A percentile compares a stretch with the other conserved stretches of the same genome.
These are phyloP conservation scores for Arthrobotrys megalospora DNA, from an alignment of 2,329 filamentous ascomycete species.

Conservation along the genomic window DNA sequence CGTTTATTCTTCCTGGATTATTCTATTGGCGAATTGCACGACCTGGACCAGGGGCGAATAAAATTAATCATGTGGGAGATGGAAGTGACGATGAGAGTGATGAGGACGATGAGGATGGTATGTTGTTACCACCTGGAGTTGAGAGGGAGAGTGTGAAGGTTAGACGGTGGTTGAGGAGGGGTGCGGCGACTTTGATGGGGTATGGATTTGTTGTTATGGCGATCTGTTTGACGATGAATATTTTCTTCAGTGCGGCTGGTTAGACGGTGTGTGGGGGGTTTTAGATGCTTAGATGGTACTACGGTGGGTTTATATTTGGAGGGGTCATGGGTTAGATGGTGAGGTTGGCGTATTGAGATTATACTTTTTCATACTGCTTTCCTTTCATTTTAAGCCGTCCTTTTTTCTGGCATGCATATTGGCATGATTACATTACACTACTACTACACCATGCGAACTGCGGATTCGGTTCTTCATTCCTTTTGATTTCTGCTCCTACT, in stretches of 20 bases:
- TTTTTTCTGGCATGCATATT: background rate
- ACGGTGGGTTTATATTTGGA: slow-evolving; percentile 73
- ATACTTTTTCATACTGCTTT: background rate
- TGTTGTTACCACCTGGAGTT: slow-evolving; percentile 71
- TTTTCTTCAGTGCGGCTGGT: slow-evolving; percentile 75
- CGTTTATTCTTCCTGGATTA: slow-evolving; percentile 93
- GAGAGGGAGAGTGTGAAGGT: slow-evolving; percentile 76
- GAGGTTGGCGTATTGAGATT: background rate
- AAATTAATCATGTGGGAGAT: slow-evolving; percentile 93
- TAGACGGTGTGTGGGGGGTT: background rate
- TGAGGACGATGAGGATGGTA: slow-evolving; percentile 68
- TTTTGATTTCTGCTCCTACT: background rate
- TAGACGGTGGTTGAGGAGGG: slow-evolving; percentile 76
- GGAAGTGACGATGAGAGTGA: slow-evolving; percentile 72
- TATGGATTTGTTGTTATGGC: slow-evolving; percentile 93
- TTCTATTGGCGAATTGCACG: slow-evolving; percentile 99
- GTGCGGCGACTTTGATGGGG: slow-evolving; percentile 81
- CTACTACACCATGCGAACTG: background rate
- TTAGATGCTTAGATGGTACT: slow-evolving; percentile 70
- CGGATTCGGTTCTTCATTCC: slow-evolving; percentile 3
- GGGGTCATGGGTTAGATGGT: slow-evolving; percentile 71
- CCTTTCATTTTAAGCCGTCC: background rate
- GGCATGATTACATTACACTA: background rate
- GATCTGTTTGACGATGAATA: slow-evolving; percentile 87
- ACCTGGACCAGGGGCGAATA: slow-evolving; percentile 86